These are phyloP conservation scores for Leptodermis oblonga DNA, from an alignment of 257 asterid species.

Conservation along the genomic window DNA sequence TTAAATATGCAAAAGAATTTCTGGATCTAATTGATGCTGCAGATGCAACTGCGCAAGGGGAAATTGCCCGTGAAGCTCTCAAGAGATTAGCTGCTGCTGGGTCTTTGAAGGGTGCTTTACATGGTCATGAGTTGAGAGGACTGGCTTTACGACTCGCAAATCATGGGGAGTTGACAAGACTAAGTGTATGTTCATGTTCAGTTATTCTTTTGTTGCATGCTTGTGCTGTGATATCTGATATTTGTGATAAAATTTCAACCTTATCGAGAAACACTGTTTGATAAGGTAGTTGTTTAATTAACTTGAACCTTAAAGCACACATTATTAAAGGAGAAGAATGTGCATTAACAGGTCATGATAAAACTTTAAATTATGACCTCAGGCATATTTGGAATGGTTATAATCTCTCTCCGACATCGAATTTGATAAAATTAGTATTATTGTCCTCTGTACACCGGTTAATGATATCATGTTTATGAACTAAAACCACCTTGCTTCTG, in stretches of 20 bases:
- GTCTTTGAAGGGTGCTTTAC: conserved; percentile 93
- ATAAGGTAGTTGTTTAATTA: background rate
- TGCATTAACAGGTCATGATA: background rate
- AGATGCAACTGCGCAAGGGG: conserved; percentile 98
- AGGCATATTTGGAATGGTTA: background rate
- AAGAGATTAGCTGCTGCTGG: conserved; percentile 98
- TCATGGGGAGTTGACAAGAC: conserved; percentile 97
- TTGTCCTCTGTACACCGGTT: background rate
- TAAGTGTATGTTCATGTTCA: conserved; percentile 55
- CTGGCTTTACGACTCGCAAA: conserved; percentile 90
- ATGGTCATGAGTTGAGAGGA: conserved; percentile 87
- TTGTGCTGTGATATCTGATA: background rate
- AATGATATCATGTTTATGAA: background rate
- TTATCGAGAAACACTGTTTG: background rate
- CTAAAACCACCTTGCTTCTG: background rate
- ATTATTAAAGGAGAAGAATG: background rate
- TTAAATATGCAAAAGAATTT: conserved; percentile 89
- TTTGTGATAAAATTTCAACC: background rate
- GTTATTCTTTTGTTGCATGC: conserved; percentile 5
- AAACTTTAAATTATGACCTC: background rate
- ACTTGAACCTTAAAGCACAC: background rate
- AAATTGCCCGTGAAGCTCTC: conserved; percentile 96
- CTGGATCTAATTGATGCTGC: conserved; percentile 95
- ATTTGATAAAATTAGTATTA: background rate
- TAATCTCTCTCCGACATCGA: background rate